A percentile compares a stretch with the other conserved stretches of the same genome.
Conservation (phyloP, 2,329 filamentous ascomycete genomes). For the Calonectria multiphialidica region DNA sequence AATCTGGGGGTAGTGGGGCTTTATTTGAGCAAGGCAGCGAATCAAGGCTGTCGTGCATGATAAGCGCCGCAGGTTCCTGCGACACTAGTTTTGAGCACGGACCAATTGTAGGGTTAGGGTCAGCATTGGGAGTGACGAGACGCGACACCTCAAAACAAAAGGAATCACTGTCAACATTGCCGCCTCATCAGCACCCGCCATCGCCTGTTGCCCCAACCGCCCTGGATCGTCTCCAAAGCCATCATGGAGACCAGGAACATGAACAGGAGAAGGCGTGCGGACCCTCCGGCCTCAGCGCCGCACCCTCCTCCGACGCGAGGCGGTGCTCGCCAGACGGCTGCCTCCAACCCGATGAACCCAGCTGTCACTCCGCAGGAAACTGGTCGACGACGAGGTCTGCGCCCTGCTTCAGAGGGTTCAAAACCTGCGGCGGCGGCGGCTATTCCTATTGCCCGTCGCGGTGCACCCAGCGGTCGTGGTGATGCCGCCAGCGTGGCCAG, state of each 20-base stretch:
- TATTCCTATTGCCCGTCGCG: slow-evolving; percentile 37
- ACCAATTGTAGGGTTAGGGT: slow-evolving; percentile 41
- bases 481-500: slow-evolving; percentile 34
- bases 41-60: slow-evolving; percentile 8
- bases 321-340: slow-evolving; percentile 26
- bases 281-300: slow-evolving; percentile 12
- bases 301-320: slow-evolving; percentile 10
- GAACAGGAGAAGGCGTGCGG: slow-evolving; percentile 25
- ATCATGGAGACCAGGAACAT: slow-evolving; percentile 36
- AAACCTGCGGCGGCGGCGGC: slow-evolving; percentile 20
- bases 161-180: background rate
- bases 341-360: background rate
- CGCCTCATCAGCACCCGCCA: background rate
- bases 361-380: slow-evolving; percentile 1
- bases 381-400: background rate
- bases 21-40: background rate
- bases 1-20: background rate
- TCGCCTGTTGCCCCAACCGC: background rate
- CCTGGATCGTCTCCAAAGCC: background rate
- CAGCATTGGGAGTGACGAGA: slow-evolving; percentile 13
- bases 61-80: background rate
- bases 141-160: slow-evolving; percentile 24
- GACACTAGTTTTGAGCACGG: background rate
- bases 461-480: slow-evolving; percentile 30
- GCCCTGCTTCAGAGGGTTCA: background rate